Percentiles rank a stretch among this genome's conserved stretches.
These are phyloP conservation scores for Rhodotorula sp. DNA, from an alignment of 1,284 basidiomycete species.

Conservation along the genomic window DNA sequence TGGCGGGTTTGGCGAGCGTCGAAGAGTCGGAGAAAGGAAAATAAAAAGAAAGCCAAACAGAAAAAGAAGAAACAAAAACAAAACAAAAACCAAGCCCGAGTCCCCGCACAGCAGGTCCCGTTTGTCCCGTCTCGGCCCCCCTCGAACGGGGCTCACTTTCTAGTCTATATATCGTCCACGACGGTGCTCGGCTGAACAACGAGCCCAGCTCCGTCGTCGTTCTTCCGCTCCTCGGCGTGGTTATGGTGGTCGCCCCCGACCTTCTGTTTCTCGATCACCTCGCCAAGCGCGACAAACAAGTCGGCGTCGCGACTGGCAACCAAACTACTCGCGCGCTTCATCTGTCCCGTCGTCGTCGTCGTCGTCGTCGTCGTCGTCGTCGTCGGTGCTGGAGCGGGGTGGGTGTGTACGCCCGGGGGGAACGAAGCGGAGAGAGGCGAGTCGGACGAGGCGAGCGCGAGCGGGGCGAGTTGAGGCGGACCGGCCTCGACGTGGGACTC, in stretches of 20 bases:
- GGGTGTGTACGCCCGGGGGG: background rate
- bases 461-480: conserved; percentile 28
- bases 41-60: no score
- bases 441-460: conserved; percentile 17
- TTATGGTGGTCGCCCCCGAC: no score
- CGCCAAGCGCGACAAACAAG: conserved; percentile 42
- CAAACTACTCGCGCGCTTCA: conserved; percentile 29
- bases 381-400: background rate
- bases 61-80: no score
- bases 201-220: background rate
- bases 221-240: background rate
- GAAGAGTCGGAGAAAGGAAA: no score
- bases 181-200: background rate
- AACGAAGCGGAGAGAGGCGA: conserved; percentile 25
- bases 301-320: conserved; percentile 43
- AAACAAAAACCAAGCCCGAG: no score
- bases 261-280: conserved; percentile 19
- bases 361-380: conserved; percentile 14
- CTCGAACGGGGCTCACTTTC: no score
- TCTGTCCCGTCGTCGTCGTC: conserved; percentile 17
- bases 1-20: no score
- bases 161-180: no score
- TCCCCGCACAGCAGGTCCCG: no score
- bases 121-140: no score
- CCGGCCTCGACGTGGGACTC: background rate